Evolutionary conservation across 129 eudicot genomes (phyloP), one percentile per base, ranked within the genome.

Genomic region (Oenanthe sinensis): DNA sequence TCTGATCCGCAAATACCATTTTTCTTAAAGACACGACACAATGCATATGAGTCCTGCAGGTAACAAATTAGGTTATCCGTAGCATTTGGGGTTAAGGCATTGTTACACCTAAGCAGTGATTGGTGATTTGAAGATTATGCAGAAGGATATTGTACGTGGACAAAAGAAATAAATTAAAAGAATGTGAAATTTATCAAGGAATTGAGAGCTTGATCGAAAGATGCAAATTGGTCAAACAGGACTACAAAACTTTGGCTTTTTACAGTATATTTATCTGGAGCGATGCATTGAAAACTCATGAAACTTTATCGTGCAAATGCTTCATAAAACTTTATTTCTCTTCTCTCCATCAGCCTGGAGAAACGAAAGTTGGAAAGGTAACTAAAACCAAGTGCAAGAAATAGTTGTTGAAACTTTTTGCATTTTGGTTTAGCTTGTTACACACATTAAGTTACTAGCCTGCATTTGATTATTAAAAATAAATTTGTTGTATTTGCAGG

Each of bases 11-110:
- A 89, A 22, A 89, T 77, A 6, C 98, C 93, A 22, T 93, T 93
- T 79, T 93, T 93, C 91, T 93, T 93, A 79, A 93, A 91, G 22
- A 93, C 98, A 4, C 98, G 95, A 54, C 98, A 93, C 71, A 93
- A 78, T 75, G 98, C 98, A 67, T 93, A 93, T 0, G 98, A 83
- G 40, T 93, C 98, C 98, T 93, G 91, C 81, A 62, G 6, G 5
- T 22, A n/a, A 17, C 1, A 69, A 47, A 73, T 11, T 45, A 47
- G 43, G 40, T 63, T 4, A 26, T 54, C 63, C 4, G 4, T 47
- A 9, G 48, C 12, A 45, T 45, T 45, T 45, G 48, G 8, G 5
- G 17, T 48, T 48, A 48, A 13, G 52, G 5, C 3, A 9, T 65
- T 39, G 40, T 68, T 68, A 19, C 11, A 28, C 15, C 42, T 15